Base-by-base conservation (phyloP, 2,329 filamentous ascomycete genomes). In the Colletotrichum sp. region DNA sequence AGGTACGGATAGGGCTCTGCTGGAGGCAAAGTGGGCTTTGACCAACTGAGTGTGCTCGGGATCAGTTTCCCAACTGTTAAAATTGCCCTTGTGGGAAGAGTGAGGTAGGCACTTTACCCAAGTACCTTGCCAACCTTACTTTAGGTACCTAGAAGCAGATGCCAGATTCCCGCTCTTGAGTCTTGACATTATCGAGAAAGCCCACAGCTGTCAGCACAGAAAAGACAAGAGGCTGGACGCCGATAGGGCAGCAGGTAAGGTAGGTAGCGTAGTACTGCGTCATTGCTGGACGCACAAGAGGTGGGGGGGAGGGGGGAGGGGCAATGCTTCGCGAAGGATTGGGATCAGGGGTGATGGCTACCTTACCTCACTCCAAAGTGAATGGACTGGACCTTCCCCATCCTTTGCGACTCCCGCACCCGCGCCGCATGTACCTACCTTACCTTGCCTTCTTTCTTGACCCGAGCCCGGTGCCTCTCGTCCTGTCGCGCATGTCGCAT, bases 291-390 rank as follows among this genome's bases (percentile, higher is more conserved):
- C 62, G 28, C 72, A 73, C 70, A 69, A 59, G 34, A 68, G 64
- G 70, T 73, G 59, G 74, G 74, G 73, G 73, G 70, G 73, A 76
- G 73, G 73, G 73, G 73, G 70, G 73, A 76, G 73, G 73, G 73
- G 73, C 70, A 73, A 60, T 65, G 26, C 18, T 55, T 52, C 39
- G 39, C 39, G 39, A 49, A 49, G 18, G 39, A 62, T 62, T 62
- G 21, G 62, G 67, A 36, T 39, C 68, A 59, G 68, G 52, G 63
- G 63, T 68, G 67, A 39, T 67, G 72, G 68, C 52, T 21, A 52
- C 44, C 44, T 52, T 52, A 52, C 44, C 44, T 52, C 44, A 52
- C 44, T 21, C n/a, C 6, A 21, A 52, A 55, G 68, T 60, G 62
- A 64, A 68, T 59, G 63, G 64, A 65, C 49, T 76, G 74, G 74